Conservation (phyloP, 495 filamentous ascomycete species). For the Xylaria grammica region DNA sequence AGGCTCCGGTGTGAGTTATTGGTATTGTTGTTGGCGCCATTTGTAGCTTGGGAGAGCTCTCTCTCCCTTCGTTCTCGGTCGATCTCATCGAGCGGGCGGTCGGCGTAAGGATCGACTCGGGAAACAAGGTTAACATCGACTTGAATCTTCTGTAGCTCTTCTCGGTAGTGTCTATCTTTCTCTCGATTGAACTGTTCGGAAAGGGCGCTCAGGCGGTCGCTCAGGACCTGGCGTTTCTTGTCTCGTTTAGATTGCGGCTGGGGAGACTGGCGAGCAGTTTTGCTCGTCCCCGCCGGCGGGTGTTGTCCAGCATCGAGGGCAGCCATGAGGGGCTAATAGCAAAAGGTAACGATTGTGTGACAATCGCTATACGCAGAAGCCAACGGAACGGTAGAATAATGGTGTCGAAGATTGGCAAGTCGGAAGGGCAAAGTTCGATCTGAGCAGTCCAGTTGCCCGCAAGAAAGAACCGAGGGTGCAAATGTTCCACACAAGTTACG, state of each 20-base stretch:
- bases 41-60: constrained; percentile 64
- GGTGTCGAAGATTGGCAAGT: background rate
- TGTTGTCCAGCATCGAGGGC: constrained; percentile 30
- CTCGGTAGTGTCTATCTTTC: constrained; percentile 81
- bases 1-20: constrained; percentile 45
- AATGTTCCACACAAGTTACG: too few species aligned
- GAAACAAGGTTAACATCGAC: constrained; percentile 87
- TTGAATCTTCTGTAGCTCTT: constrained; percentile 86
- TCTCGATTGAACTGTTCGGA: constrained; percentile 77
- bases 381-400: background rate
- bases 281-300: constrained; percentile 29
- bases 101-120: constrained; percentile 76
- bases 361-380: background rate
- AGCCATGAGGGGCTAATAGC: constrained; percentile 24
- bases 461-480: too few species aligned
- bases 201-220: constrained; percentile 75
- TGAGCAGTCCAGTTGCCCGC: background rate
- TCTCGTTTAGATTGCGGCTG: constrained; percentile 80
- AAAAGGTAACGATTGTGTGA: background rate
- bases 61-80: constrained; percentile 65
- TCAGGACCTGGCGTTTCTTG: constrained; percentile 79
- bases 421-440: background rate
- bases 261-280: constrained; percentile 33
- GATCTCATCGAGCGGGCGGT: constrained; percentile 72
- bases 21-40: constrained; percentile 56